Evolutionary conservation across 768 basidiomycete genomes (phyloP).

Genomic region (Boletus reticuloceps): DNA sequence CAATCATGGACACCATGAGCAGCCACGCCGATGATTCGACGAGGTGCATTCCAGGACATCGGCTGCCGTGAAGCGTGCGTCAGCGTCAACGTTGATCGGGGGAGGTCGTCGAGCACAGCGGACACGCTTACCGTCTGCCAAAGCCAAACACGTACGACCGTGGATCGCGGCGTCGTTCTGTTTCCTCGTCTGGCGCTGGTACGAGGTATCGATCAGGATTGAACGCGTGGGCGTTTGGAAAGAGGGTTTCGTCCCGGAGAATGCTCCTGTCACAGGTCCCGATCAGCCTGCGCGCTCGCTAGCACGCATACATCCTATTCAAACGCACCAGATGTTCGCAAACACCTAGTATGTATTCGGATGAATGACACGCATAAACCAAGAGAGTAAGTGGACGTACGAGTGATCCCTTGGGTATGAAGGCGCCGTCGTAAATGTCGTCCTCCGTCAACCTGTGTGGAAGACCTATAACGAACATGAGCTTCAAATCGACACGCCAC

Average conservation of each 20-base stretch:
- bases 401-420: slow-evolving; percentile 62
- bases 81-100: background rate
- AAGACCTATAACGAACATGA: slow-evolving; percentile 39
- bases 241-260: slow-evolving; percentile 49
- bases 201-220: slow-evolving; percentile 51
- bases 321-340: slow-evolving; percentile 56
- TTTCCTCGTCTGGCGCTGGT: slow-evolving; percentile 13
- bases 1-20: slow-evolving; percentile 51
- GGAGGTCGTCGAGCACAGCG: background rate
- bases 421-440: slow-evolving; percentile 57
- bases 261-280: slow-evolving; percentile 34
- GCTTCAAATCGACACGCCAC: background rate
- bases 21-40: slow-evolving; percentile 65
- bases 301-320: background rate
- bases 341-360: slow-evolving; percentile 38
- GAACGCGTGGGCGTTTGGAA: slow-evolving; percentile 49
- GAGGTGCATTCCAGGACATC: slow-evolving; percentile 63
- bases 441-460: slow-evolving; percentile 67
- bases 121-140: slow-evolving; percentile 36
- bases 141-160: slow-evolving; percentile 48
- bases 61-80: slow-evolving; percentile 30
- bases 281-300: background rate
- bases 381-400: slow-evolving; percentile 28
- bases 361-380: background rate
- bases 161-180: slow-evolving; percentile 40